Conservation (phyloP, 148 eudicot genomes). For the Drosera capensis region DNA sequence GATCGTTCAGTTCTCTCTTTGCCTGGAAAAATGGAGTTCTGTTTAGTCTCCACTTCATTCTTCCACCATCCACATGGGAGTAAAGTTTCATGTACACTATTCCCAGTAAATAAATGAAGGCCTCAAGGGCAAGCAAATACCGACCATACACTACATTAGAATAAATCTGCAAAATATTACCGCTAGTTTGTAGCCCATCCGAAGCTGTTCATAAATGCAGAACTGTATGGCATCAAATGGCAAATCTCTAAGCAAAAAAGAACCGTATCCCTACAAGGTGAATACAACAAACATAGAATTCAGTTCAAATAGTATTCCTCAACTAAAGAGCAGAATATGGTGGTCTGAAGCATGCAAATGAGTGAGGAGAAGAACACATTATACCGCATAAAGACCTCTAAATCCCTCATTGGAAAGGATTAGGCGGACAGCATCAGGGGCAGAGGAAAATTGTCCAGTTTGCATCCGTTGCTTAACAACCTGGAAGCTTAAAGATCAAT, state of each 20-base stretch:
- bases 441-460: conserved; percentile 77
- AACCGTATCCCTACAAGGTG: conserved; percentile 65
- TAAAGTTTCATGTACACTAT: neutral
- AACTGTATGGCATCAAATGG: conserved; percentile 98
- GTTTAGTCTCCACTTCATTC: neutral
- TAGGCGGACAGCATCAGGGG: conserved; percentile 71
- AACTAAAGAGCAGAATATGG: neutral
- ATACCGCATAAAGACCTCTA: conserved; percentile 96
- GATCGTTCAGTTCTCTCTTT: conserved; percentile 78
- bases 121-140: neutral
- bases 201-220: conserved; percentile 91
- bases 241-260: conserved; percentile 80
- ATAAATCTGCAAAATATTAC: conserved; percentile 20
- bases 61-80: neutral
- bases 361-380: conserved; percentile 10
- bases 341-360: neutral
- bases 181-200: conserved; percentile 77
- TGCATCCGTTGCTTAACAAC: conserved; percentile 99
- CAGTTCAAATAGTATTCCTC: neutral
- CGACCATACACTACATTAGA: neutral
- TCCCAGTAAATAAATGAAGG: neutral
- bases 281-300: too few species aligned
- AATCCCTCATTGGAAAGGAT: conserved; percentile 78
- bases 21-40: conserved; percentile 29
- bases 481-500: conserved; percentile 19